These are phyloP conservation scores for Leccinum fibrillosum DNA, from an alignment of 768 basidiomycete genomes.

Conservation along the genomic window DNA sequence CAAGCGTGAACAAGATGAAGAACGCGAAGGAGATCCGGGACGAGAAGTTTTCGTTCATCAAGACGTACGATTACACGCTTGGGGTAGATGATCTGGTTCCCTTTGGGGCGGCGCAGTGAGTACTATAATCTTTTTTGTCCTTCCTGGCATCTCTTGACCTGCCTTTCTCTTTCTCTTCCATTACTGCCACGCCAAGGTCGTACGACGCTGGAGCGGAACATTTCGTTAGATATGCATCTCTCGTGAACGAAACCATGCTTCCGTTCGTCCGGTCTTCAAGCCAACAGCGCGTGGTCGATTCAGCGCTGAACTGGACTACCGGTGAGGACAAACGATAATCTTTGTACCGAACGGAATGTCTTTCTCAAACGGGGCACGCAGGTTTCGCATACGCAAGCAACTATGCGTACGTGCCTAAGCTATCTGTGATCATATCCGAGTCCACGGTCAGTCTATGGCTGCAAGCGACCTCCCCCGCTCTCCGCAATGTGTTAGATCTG, in stretches of 20 bases:
- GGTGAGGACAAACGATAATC: constrained; percentile 35
- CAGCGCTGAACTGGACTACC: constrained; percentile 63
- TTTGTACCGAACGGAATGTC: background rate
- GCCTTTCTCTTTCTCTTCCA: background rate
- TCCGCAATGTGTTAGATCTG: background rate
- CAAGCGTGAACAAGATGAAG: constrained; percentile 53
- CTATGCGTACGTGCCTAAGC: constrained; percentile 38
- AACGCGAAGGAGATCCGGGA: constrained; percentile 42
- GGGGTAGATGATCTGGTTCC: constrained; percentile 57
- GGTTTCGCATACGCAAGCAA: constrained; percentile 50
- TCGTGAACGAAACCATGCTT: constrained; percentile 41
- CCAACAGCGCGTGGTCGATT: constrained; percentile 54
- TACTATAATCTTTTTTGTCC: constrained; percentile 30
- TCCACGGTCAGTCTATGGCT: constrained; percentile 34
- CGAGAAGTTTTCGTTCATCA: constrained; percentile 48
- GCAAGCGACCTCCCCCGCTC: background rate
- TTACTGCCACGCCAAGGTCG: constrained; percentile 31
- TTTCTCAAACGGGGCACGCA: background rate
- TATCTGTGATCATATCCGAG: constrained; percentile 56
- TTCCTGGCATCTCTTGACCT: background rate
- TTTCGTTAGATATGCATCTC: constrained; percentile 47
- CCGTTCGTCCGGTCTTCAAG: constrained; percentile 52
- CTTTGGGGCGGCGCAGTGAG: constrained; percentile 65
- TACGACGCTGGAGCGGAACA: constrained; percentile 49
- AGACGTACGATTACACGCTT: constrained; percentile 53